phyloP scores from a whole-genome alignment of 2,329 filamentous ascomycete species.

The Calycina marina region DNA sequence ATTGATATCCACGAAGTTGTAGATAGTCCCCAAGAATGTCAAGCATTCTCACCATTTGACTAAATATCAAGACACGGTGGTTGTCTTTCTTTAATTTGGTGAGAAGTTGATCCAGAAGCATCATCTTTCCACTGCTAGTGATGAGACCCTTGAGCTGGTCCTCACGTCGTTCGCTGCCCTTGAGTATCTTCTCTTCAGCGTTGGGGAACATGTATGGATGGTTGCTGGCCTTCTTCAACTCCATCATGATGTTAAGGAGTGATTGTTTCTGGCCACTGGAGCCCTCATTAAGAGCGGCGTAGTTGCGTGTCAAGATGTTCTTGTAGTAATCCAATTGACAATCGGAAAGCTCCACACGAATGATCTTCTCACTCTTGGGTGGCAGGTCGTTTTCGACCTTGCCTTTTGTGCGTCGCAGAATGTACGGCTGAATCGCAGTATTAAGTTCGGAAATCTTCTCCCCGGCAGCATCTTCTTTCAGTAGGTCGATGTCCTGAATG shows the following conservation, averaged over 20 bases:
- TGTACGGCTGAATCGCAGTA: conserved; percentile 78
- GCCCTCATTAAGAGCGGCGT: conserved; percentile 82
- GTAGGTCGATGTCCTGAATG: conserved; percentile 83
- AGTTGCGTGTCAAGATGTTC: conserved; percentile 94
- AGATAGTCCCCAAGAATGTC: conserved; percentile 93
- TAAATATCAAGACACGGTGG: conserved; percentile 94
- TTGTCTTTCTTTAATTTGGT: conserved; percentile 86
- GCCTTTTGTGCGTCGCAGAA: conserved; percentile 89
- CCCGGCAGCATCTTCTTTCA: conserved; percentile 67
- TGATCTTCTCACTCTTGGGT: conserved; percentile 97
- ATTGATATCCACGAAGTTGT: conserved; percentile 82
- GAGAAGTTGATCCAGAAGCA: conserved; percentile 90
- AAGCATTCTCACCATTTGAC: conserved; percentile 98
- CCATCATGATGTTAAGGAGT: conserved; percentile 97
- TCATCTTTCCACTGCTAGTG: conserved; percentile 98
- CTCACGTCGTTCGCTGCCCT: conserved; percentile 67
- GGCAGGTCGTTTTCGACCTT: conserved; percentile 94
- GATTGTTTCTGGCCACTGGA: conserved; percentile 87
- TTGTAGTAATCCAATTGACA: conserved; percentile 98
- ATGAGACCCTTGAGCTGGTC: conserved; percentile 87
- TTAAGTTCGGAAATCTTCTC: conserved; percentile 79
- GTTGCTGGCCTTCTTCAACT: conserved; percentile 97
- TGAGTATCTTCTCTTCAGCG: conserved; percentile 78
- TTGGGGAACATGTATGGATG: conserved; percentile 97
- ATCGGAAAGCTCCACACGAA: conserved; percentile 91